Conservation (phyloP, 2,329 filamentous ascomycete genomes). For the Talaromyces piceae region DNA sequence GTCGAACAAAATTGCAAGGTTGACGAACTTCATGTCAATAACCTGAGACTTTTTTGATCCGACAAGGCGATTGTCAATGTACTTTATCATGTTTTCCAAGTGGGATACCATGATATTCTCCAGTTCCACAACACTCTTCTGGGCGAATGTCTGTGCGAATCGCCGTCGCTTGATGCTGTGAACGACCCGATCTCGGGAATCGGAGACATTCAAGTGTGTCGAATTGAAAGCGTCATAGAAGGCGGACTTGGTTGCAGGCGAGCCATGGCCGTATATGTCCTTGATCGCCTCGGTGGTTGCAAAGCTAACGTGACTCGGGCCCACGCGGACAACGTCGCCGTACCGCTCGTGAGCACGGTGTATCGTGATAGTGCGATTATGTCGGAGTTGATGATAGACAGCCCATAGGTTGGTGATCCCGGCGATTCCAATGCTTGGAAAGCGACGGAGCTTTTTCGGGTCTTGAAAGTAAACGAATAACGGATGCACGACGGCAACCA, state of each 20-base stretch:
- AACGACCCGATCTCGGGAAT: conserved; percentile 24
- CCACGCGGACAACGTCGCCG: conserved; percentile 3
- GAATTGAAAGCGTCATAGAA: conserved; percentile 20
- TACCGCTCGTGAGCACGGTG: background rate
- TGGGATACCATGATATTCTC: background rate
- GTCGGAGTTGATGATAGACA: background rate
- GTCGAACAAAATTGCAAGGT: background rate
- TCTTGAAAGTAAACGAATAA: background rate
- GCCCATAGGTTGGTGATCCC: background rate
- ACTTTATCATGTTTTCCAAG: background rate
- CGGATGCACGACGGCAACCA: background rate
- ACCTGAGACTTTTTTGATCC: too few relatives aligned
- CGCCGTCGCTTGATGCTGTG: conserved; percentile 26
- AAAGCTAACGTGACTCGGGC: conserved; percentile 9
- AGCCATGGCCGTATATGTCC: conserved; percentile 28
- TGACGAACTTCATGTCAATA: background rate
- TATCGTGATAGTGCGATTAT: background rate
- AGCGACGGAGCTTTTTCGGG: background rate
- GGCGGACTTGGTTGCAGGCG: conserved; percentile 23
- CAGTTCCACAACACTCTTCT: conserved; percentile 22
- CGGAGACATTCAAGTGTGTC: conserved; percentile 22
- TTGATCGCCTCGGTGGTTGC: background rate
- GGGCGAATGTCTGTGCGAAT: conserved; percentile 23
- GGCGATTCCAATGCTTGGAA: background rate
- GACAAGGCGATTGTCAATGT: background rate